Evolutionary conservation across 1,139 yeast species (phyloP).

Genomic region (Scheffersomyces quercinus): DNA sequence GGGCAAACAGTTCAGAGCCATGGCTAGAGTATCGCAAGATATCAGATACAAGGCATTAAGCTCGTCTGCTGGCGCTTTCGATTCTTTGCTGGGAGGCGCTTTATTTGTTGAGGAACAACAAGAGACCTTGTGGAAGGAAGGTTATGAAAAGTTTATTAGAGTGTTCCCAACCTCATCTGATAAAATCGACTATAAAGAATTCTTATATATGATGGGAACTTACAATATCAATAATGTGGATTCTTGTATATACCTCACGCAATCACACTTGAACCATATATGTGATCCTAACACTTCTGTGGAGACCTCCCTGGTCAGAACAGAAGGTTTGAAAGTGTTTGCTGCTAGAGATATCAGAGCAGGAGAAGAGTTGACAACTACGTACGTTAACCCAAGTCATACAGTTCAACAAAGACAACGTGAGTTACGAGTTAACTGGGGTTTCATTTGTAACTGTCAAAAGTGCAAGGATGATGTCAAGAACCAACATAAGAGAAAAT

Average conservation of each 20-base stretch:
- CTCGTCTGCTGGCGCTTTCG: slow-evolving; percentile 59
- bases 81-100: slow-evolving; percentile 50
- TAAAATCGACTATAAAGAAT: slow-evolving; percentile 52
- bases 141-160: slow-evolving; percentile 48
- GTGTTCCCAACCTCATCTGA: slow-evolving; percentile 47
- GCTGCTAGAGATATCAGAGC: slow-evolving; percentile 60
- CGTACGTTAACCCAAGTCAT: slow-evolving; percentile 70
- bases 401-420: slow-evolving; percentile 65
- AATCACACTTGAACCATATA: slow-evolving; percentile 74
- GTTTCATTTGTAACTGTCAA: slow-evolving; percentile 70
- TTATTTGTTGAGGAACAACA: slow-evolving; percentile 55
- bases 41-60: slow-evolving; percentile 60
- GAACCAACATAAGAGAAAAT: slow-evolving; percentile 37
- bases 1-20: slow-evolving; percentile 49
- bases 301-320: slow-evolving; percentile 44
- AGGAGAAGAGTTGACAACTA: slow-evolving; percentile 69
- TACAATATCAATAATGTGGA: slow-evolving; percentile 74
- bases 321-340: slow-evolving; percentile 56
- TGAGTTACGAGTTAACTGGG: slow-evolving; percentile 77
- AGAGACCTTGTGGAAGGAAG: slow-evolving; percentile 62
- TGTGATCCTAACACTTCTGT: slow-evolving; percentile 74
- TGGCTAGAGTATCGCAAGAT: slow-evolving; percentile 74
- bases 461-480: slow-evolving; percentile 63
- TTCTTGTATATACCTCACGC: slow-evolving; percentile 59
- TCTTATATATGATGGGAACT: slow-evolving; percentile 63